Evolutionary conservation across 1,284 basidiomycete genomes (phyloP), one percentile per base, ranked within the genome.

Genomic region (Mycocalia duriaeana): DNA sequence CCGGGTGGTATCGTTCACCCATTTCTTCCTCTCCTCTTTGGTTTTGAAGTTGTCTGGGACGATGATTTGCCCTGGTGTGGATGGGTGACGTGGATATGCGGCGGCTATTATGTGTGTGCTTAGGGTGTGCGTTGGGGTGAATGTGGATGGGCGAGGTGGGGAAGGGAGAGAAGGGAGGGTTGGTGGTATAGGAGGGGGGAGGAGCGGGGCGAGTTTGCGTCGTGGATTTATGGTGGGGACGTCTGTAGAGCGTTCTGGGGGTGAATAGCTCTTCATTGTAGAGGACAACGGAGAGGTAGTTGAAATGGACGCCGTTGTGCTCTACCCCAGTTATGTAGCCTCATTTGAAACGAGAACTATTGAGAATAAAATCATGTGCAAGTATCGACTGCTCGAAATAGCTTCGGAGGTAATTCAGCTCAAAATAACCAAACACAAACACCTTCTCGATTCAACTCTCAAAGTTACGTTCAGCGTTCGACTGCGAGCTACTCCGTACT

Each of bases 41-140:
- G 56, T 54, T 18, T 37, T 45, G 14, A 53, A 51, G 5, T 44
- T 38, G 14, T 50, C 16, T 5, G 58, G 57, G n/a, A 58, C 44
- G 6, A 41, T 42, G 9, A 58, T 49, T 3, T 37, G 37, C 4
- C 53, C 57, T 5, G 36, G 47, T 16, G 58, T 37, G 2, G 56
- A 51, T 5, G 52, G 44, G 24, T 48, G 42, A 3, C 57, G 47
- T 2, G 58, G 57, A 28, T 50, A 57, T 1, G 58, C 58, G 2
- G 58, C 56, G 3, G 57, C 54, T 3, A 56, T 39, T 16, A 57
- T 39, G 26, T 60, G 58, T 3, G 58, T 50, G 20, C 53, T 56
- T 13, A 58, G 48, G 5, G 54, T 51, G 40, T 60, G 58, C 5
- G 57, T 58, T 11, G 37, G 45, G 14, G n/a, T 28, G 45, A 37